Conservation (phyloP, 1,284 basidiomycete species). For the Hemileccinum hortonii region DNA sequence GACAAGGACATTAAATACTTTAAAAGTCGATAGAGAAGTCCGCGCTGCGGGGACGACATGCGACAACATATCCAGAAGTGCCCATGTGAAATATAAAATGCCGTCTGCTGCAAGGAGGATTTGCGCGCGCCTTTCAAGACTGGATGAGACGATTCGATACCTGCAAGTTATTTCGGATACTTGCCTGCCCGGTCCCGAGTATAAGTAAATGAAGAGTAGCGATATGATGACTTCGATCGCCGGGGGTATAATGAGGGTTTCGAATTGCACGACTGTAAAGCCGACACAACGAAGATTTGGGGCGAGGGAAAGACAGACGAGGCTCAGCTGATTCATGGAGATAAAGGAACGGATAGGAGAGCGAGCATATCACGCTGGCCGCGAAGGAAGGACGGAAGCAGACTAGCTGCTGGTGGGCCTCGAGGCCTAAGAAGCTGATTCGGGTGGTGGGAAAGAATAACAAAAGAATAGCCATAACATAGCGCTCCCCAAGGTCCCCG, state of each 20-base stretch:
- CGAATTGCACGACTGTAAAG: constrained; percentile 48
- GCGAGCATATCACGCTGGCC: constrained; percentile 26
- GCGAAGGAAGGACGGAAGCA: constrained; percentile 23
- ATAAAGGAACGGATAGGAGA: constrained; percentile 2
- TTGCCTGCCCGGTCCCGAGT: constrained; percentile 54
- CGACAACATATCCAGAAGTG: constrained; percentile 59
- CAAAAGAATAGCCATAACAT: constrained; percentile 7
- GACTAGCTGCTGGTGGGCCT: constrained; percentile 18
- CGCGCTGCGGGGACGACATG: constrained; percentile 53
- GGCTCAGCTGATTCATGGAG: constrained; percentile 35
- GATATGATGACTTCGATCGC: constrained; percentile 61
- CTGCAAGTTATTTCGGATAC: constrained; percentile 24
- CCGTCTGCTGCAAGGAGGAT: constrained; percentile 62
- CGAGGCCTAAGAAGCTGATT: not conserved
- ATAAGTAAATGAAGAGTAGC: constrained; percentile 49
- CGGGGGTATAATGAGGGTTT: constrained; percentile 59
- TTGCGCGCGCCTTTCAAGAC: constrained; percentile 43
- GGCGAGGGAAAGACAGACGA: constrained; percentile 67
- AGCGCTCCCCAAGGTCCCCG: not conserved
- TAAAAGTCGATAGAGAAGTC: constrained; percentile 37
- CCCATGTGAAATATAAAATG: constrained; percentile 56
- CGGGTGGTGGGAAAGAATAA: constrained; percentile 25
- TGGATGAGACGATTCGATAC: not conserved
- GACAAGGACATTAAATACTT: constrained; percentile 43
- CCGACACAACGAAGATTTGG: constrained; percentile 68